Percentiles rank a stretch among this genome's conserved stretches.
Evolutionary conservation across 2,329 filamentous ascomycete genomes (phyloP).

Genomic region (Ophiostoma sp.): DNA sequence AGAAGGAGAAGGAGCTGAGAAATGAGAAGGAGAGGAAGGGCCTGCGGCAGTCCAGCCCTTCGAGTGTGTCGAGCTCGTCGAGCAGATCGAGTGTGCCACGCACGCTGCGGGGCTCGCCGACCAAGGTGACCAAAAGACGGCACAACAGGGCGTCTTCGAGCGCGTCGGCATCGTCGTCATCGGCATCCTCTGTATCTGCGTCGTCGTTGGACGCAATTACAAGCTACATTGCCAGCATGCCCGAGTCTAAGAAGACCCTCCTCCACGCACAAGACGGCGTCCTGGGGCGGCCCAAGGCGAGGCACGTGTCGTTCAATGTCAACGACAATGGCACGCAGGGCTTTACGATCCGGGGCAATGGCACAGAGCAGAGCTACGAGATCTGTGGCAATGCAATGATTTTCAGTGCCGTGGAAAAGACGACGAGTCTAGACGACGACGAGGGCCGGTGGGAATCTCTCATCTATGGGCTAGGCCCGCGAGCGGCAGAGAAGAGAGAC

Average conservation of each 20-base stretch:
- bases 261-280: not conserved
- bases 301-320: constrained; percentile 8
- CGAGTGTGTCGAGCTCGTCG: not conserved
- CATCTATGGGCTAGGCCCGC: not conserved
- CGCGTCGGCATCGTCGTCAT: not conserved
- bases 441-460: not conserved
- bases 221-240: constrained; percentile 6
- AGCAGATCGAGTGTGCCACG: not conserved
- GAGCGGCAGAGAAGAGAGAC: not conserved
- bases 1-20: not conserved
- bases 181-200: not conserved
- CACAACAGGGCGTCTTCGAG: not conserved
- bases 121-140: not conserved
- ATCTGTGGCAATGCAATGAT: not conserved
- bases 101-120: not conserved
- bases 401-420: not conserved
- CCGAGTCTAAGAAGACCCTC: not conserved
- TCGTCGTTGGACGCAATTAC: not conserved
- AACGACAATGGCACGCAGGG: not conserved
- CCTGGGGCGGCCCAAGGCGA: not conserved
- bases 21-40: not conserved
- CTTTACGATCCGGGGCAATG: constrained; percentile 4
- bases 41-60: not conserved
- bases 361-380: constrained; percentile 11
- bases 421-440: not conserved